Conservation (phyloP, 208 protist species). For the Trypanosoma theileri region DNA sequence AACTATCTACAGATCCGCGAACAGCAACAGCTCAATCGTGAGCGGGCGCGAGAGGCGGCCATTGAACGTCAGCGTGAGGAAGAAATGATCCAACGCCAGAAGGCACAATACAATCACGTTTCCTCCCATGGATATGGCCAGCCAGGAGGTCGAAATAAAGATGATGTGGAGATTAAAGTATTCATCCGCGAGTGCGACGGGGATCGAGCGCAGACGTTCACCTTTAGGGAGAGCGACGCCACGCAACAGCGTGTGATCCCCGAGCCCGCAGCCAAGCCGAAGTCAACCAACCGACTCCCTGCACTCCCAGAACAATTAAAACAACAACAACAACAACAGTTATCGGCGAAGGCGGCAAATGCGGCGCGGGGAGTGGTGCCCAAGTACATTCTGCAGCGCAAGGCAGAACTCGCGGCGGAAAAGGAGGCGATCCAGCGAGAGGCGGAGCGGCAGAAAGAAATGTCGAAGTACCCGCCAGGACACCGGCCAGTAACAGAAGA, state of each 20-base stretch:
- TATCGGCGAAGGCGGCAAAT: background rate
- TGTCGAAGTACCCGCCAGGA: conserved; percentile 73
- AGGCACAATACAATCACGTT: conserved; percentile 69
- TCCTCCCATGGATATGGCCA: conserved; percentile 58
- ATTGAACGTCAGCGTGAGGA: conserved; percentile 33
- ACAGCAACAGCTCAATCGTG: conserved; percentile 81
- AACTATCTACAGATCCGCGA: conserved; percentile 83
- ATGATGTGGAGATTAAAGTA: conserved; percentile 77
- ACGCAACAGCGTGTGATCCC: conserved; percentile 5
- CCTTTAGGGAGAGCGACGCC: conserved; percentile 52
- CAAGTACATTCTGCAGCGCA: conserved; percentile 74
- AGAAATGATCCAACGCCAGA: conserved; percentile 36
- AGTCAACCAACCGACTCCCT: conserved; percentile 8
- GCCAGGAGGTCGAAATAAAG: background rate
- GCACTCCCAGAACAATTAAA: background rate
- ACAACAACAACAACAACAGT: conserved; percentile 7
- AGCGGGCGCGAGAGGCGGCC: conserved; percentile 55
- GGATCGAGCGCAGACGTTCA: conserved; percentile 42
- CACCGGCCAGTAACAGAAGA: conserved; percentile 78
- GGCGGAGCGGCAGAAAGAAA: conserved; percentile 50
- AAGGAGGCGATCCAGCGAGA: conserved; percentile 61
- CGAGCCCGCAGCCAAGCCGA: background rate
- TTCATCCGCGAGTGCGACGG: conserved; percentile 86
- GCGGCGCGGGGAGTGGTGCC: conserved; percentile 58
- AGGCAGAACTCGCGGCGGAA: conserved; percentile 77